A percentile compares a stretch with the other conserved stretches of the same genome.
These are phyloP conservation scores for Melanogaster broomeanus DNA, from an alignment of 768 basidiomycete species.

Conservation along the genomic window DNA sequence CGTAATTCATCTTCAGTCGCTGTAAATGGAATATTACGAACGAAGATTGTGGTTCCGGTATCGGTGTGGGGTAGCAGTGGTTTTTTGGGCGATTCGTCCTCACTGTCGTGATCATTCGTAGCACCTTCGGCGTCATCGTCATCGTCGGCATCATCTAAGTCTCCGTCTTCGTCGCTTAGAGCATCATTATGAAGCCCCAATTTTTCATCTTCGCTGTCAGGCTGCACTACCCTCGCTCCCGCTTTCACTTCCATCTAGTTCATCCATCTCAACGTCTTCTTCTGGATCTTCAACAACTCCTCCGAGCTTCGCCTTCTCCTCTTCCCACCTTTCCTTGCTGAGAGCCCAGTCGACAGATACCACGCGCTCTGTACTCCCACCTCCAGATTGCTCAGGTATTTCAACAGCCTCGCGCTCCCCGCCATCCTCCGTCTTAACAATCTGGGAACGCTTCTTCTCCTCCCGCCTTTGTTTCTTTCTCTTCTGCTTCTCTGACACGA, in stretches of 20 bases:
- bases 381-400: constrained; percentile 34
- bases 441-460: constrained; percentile 44
- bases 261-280: constrained; percentile 35
- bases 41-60: constrained; percentile 87
- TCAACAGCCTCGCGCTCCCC: constrained; percentile 40
- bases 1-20: constrained; percentile 93
- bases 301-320: constrained; percentile 63
- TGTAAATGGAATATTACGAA: constrained; percentile 90
- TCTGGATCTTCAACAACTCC: constrained; percentile 28
- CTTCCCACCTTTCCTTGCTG: constrained; percentile 91
- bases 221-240: constrained; percentile 27
- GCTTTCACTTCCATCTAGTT: constrained; percentile 25
- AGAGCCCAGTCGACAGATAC: constrained; percentile 97
- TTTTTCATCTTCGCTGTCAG: constrained; percentile 41
- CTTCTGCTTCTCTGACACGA: constrained; percentile 67
- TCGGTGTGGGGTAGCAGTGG: constrained; percentile 81
- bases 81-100: constrained; percentile 50
- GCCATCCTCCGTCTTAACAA: constrained; percentile 32
- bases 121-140: constrained; percentile 21
- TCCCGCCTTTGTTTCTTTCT: constrained; percentile 59
- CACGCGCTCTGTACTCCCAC: constrained; percentile 50
- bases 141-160: constrained; percentile 25
- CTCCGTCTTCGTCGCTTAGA: constrained; percentile 32
- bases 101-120: constrained; percentile 5
- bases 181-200: constrained; percentile 45